phyloP scores from a whole-genome alignment of 805 yeast species.

The Kodamaea kaohsiungensis region DNA sequence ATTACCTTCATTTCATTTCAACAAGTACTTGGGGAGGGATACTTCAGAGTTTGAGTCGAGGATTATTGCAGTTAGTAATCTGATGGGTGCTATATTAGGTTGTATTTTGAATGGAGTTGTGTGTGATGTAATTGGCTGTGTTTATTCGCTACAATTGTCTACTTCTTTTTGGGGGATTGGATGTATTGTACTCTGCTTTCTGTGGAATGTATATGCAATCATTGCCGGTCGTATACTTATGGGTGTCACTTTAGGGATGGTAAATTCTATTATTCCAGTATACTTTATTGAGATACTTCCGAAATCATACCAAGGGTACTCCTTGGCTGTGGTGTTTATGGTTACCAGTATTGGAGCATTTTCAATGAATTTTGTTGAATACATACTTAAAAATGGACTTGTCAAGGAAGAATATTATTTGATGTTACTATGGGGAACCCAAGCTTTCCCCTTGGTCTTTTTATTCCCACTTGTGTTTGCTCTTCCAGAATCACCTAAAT shows the following conservation, averaged over 20 bases:
- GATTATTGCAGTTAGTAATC: constrained; percentile 26
- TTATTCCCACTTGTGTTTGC: constrained; percentile 20
- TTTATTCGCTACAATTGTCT: constrained; percentile 23
- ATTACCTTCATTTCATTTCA: constrained; percentile 21
- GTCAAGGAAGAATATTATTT: constrained; percentile 13
- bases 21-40: constrained; percentile 22
- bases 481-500: constrained; percentile 35
- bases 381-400: constrained; percentile 14
- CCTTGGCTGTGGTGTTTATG: constrained; percentile 26
- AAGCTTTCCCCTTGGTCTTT: constrained; percentile 21
- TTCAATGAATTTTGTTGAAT: constrained; percentile 15
- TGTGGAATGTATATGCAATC: constrained; percentile 25
- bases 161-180: constrained; percentile 32
- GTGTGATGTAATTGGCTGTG: constrained; percentile 31
- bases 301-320: constrained; percentile 19
- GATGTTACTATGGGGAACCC: constrained; percentile 19
- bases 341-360: constrained; percentile 19
- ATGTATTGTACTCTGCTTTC: constrained; percentile 22
- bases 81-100: constrained; percentile 42
- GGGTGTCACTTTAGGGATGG: constrained; percentile 35
- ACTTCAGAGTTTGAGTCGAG: constrained; percentile 23
- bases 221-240: constrained; percentile 30
- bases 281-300: constrained; percentile 34
- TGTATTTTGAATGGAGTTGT: constrained; percentile 30
- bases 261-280: constrained; percentile 31